Conservation (phyloP, 441 rosid genomes). For the Mallotus japonicus region DNA sequence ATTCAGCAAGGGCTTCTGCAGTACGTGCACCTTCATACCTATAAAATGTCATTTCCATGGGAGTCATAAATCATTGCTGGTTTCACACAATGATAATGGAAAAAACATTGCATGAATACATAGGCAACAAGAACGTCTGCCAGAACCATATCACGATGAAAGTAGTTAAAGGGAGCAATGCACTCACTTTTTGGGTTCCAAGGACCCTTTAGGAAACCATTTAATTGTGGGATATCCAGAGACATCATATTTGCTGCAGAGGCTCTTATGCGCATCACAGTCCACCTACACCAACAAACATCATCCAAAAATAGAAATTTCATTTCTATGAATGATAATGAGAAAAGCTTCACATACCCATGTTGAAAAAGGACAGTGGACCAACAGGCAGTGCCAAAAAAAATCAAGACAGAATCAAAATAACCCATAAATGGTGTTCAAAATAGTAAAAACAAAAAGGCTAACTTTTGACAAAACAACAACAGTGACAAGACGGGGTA, state of each 20-base stretch:
- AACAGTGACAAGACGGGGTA: not conserved
- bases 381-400: not conserved
- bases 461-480: not conserved
- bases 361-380: not conserved
- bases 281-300: slow-evolving; percentile 50
- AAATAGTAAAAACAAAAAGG: not conserved
- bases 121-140: not conserved
- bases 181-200: slow-evolving; percentile 82
- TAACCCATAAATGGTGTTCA: not conserved
- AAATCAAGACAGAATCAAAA: not conserved
- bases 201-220: slow-evolving; percentile 91
- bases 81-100: not conserved
- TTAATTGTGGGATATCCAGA: slow-evolving; percentile 86
- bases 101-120: slow-evolving; percentile 6
- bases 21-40: slow-evolving; percentile 90
- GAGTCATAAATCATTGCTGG: not conserved
- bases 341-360: not conserved
- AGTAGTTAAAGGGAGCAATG: not conserved
- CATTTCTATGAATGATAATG: too few relatives aligned
- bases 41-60: slow-evolving; percentile 1
- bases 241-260: slow-evolving; percentile 83
- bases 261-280: slow-evolving; percentile 79
- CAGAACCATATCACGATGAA: not conserved
- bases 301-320: not conserved
- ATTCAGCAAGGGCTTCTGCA: slow-evolving; percentile 83